Evolutionary conservation across 495 filamentous ascomycete species (phyloP), one percentile per base, ranked within the genome.

Genomic region (Penicillium canariense): DNA sequence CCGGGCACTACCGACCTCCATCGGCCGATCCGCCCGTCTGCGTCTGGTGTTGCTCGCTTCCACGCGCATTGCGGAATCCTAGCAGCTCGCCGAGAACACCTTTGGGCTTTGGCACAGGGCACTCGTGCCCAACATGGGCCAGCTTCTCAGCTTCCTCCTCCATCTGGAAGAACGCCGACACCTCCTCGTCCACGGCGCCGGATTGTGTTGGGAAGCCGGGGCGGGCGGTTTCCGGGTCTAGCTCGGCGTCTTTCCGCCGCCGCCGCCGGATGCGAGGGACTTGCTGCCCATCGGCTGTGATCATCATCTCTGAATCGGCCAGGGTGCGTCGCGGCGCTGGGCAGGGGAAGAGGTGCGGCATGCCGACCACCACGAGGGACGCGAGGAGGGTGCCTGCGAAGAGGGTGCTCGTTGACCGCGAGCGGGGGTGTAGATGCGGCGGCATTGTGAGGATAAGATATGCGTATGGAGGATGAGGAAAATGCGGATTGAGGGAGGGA

Each of bases 331-430:
- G 80, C n/a, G 87, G 87, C 46, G 89, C 87, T 4, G 94, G 94
- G 70, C 94, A 98, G 1, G 94, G 94, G 40, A 98, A 80, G n/a
- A 95, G 63, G 64, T 98, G 94, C 23, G 94, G 94, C 46, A 96
- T 77, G 36, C 82, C 89, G 55, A 98, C 94, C 52, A 97, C 90
- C 58, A 96, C 79, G 67, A 98, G 95, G 58, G 87, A 90, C 20
- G 89, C 83, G n/a, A 88, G 76, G 31, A 97, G 80, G n/a, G 91
- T 97, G n/a, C 87, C 88, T 42, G 90, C 89, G 76, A 98, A 98
- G 25, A 98, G 86, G 23, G 91, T 90, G 44, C 85, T 89, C 55
- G 94, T 98, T 68, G 87, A 85, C 65, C 89, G 86, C 46, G 91
- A 96, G 61, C 90, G 85, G 6, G 94, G 94, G 72, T 98, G 94